phyloP scores from a whole-genome alignment of 2,329 filamentous ascomycete genomes.

The Paradendryphiella salina region DNA sequence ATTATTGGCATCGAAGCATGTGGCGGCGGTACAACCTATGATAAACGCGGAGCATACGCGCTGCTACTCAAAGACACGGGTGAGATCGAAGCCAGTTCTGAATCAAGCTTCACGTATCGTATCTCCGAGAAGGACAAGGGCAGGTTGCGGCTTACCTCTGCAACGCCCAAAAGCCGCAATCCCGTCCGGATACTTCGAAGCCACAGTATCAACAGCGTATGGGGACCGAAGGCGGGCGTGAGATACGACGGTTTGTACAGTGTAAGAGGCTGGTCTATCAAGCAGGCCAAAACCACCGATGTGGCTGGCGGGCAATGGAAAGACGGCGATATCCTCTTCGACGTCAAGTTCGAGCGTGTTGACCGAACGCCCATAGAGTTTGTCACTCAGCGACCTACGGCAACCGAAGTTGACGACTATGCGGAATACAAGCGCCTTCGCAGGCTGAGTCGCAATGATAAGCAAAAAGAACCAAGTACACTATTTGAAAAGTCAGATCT shows the following conservation, averaged over 20 bases:
- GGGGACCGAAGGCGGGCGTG: constrained; percentile 52
- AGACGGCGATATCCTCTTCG: constrained; percentile 42
- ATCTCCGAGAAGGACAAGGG: constrained; percentile 47
- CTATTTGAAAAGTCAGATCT: neutral
- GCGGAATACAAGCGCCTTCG: constrained; percentile 52
- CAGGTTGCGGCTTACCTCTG: constrained; percentile 51
- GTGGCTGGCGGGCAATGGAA: constrained; percentile 20
- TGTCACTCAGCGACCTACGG: constrained; percentile 47
- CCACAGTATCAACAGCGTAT: constrained; percentile 51
- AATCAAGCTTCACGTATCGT: constrained; percentile 50
- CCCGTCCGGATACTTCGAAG: constrained; percentile 52
- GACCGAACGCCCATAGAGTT: constrained; percentile 43
- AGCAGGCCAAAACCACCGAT: constrained; percentile 24
- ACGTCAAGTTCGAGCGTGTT: constrained; percentile 46
- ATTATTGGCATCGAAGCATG: constrained; percentile 52
- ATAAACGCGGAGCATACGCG: constrained; percentile 52
- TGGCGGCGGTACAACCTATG: constrained; percentile 50
- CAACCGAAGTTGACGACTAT: constrained; percentile 55
- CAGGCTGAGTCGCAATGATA: constrained; percentile 25
- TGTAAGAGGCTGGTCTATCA: constrained; percentile 50
- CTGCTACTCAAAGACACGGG: constrained; percentile 48
- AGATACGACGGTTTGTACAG: constrained; percentile 54
- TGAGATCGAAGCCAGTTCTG: constrained; percentile 44
- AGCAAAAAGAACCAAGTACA: constrained; percentile 5
- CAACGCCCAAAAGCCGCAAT: constrained; percentile 46